Percentiles rank a stretch among this genome's conserved stretches.
phyloP scores from a whole-genome alignment of 306 rosid species.

The Cicer pinnatifidum region DNA sequence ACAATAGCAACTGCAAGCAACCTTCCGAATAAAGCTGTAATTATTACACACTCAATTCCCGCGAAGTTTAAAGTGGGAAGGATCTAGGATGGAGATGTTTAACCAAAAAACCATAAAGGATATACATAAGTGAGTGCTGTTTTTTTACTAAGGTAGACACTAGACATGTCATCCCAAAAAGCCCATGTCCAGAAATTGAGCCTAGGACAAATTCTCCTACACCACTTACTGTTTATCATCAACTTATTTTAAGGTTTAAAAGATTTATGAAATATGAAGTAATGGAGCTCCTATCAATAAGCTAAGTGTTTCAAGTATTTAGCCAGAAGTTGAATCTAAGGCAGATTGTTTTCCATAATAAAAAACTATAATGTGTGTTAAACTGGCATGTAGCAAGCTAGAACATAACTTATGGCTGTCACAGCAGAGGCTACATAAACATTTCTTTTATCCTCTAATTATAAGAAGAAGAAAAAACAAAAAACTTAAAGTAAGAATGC shows the following conservation, averaged over 20 bases:
- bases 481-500: not conserved
- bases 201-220: not conserved
- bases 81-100: slow-evolving; percentile 27
- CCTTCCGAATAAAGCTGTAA: slow-evolving; percentile 6
- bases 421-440: not conserved
- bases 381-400: not conserved
- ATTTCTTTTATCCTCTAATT: not conserved
- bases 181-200: slow-evolving; percentile 11
- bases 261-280: not conserved
- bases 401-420: slow-evolving; percentile 25
- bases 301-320: slow-evolving; percentile 14
- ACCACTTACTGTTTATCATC: not conserved
- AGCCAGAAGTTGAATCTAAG: slow-evolving; percentile 23
- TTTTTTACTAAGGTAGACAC: not conserved
- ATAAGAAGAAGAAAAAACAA: not conserved
- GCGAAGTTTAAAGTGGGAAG: not conserved
- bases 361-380: slow-evolving; percentile 16
- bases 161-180: not conserved
- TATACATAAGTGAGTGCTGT: slow-evolving; percentile 1
- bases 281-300: slow-evolving; percentile 15
- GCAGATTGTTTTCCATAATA: not conserved
- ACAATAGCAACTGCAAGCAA: slow-evolving; percentile 37
- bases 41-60: slow-evolving; percentile 26
- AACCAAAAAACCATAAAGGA: slow-evolving; percentile 16
- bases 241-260: slow-evolving; percentile 32